Conservation (phyloP, 2,329 filamentous ascomycete genomes). For the Xylariales sp. region DNA sequence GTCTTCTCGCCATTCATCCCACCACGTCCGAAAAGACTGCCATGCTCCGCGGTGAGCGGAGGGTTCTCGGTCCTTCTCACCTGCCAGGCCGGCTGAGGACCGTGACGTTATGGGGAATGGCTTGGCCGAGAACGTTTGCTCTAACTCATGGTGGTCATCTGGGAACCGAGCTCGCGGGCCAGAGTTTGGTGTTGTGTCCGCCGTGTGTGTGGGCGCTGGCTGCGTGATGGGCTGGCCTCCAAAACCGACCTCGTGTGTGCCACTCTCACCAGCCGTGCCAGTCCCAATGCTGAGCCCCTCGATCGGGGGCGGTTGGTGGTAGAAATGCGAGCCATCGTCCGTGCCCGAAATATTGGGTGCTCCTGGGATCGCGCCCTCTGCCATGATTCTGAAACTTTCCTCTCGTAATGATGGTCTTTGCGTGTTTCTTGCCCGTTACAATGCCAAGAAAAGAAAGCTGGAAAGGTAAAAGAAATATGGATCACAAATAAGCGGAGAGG, state of each 20-base stretch:
- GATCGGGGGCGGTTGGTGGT: slow-evolving; percentile 10
- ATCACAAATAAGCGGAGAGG: no score
- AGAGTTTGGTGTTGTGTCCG: neutral
- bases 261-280: slow-evolving; percentile 1
- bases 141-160: neutral
- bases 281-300: slow-evolving; percentile 5
- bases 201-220: neutral
- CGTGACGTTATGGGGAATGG: neutral
- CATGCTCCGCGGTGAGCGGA: slow-evolving; percentile 7
- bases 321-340: slow-evolving; percentile 8
- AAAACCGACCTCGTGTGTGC: neutral
- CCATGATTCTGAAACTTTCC: no score
- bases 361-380: slow-evolving; percentile 9
- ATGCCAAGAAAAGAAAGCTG: no score
- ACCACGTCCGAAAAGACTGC: slow-evolving; percentile 8
- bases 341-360: slow-evolving; percentile 10
- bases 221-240: neutral
- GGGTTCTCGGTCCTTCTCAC: slow-evolving; percentile 10
- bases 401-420: no score
- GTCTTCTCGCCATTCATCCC: slow-evolving; percentile 4
- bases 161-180: slow-evolving; percentile 2
- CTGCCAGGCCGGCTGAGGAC: neutral
- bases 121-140: slow-evolving; percentile 2
- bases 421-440: no score
- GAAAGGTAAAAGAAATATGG: no score